Evolutionary conservation across 2,329 filamentous ascomycete genomes (phyloP), one percentile per base, ranked within the genome.

Genomic region (Penicillium palitans): DNA sequence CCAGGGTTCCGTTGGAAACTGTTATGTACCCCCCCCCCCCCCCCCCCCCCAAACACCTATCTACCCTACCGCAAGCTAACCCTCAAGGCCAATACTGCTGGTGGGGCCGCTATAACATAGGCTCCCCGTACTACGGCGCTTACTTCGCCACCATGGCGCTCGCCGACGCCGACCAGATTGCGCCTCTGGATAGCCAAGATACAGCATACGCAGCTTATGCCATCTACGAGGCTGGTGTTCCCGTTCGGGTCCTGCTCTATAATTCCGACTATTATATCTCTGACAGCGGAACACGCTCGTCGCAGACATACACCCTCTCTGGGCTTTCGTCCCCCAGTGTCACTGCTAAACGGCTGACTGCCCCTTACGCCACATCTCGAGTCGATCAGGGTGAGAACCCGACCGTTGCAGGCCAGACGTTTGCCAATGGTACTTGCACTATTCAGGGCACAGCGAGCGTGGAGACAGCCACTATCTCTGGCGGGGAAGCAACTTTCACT

Each of bases 71-170:
- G 45, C 21, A 49, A n/a, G 27, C 41, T 35, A 33, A 13, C 12
- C 2, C 10, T 29, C 15, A 15, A 74, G 72, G 71, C 60, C 75
- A 78, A 61, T 81, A 81, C 64, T 80, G 78, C 66, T 81, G 76
- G 72, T 81, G 77, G 75, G 78, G 77, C 3, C 70, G 77, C 3
- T 80, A 81, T 62, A 74, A 68, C 42, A 82, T 82, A 74, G 80
- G 80, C 0, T 75, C 79, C 0, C 80, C 82, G 0, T 84, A 83
- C 64, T 83, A 81, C 56, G 81, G 81, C 4, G 81, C 81, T 0
- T 80, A 79, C 47, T 77, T 77, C 3, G 80, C 80, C 1, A 75
- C 77, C 2, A 75, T 79, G n/a, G 69, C 80, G 1, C 66, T 83
- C 29, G 78, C 79, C 1, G 72, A 75, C 0, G 79, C 77, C 0